Base-by-base conservation (phyloP, 768 basidiomycete species). In the Suillus decipiens region DNA sequence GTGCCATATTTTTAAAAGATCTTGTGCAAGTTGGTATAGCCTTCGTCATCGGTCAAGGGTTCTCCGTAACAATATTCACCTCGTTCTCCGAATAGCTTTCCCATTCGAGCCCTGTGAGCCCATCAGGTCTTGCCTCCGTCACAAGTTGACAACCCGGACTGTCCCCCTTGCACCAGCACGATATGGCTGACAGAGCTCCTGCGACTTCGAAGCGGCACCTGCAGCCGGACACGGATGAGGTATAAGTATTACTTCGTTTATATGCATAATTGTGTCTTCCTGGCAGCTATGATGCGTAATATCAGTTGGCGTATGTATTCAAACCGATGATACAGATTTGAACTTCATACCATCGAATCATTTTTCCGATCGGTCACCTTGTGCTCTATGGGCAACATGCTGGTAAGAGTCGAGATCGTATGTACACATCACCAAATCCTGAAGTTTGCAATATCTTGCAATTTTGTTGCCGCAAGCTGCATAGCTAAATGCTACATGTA, bases 91-190 rank as follows among this genome's bases (percentile, higher is more conserved):
- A 36, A 33, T 1, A 7, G 9, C 28, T 7, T 5, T 1, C 80
- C 83, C 81, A 62, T 79, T 75, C 36, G 69, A 66, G 64, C 75
- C 74, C 42, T 61, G 65, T 41, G 75, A 72, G 59, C 74, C 66
- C 54, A 63, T 65, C 67, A 37, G 36, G 36, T 63, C 60, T 15
- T 72, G 75, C 48, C 77, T 82, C 83, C 83, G 39, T 80, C 81
- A 77, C 77, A 73, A 43, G 31, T n/a, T n/a, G n/a, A n/a, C n/a
- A n/a, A n/a, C n/a, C 64, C 62, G 36, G 54, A 1, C 17, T 19
- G 19, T 11, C 31, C 8, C 8, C 59, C 54, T 65, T 72, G 24
- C 15, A 41, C 15, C 7, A 19, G 7, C 8, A 42, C 41, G 17
- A 39, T 39, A 15, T 39, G 37, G 14, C 12, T 15, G 14, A 8